These are phyloP conservation scores for Penicillium waksmanii DNA, from an alignment of 495 filamentous ascomycete species.

Conservation along the genomic window DNA sequence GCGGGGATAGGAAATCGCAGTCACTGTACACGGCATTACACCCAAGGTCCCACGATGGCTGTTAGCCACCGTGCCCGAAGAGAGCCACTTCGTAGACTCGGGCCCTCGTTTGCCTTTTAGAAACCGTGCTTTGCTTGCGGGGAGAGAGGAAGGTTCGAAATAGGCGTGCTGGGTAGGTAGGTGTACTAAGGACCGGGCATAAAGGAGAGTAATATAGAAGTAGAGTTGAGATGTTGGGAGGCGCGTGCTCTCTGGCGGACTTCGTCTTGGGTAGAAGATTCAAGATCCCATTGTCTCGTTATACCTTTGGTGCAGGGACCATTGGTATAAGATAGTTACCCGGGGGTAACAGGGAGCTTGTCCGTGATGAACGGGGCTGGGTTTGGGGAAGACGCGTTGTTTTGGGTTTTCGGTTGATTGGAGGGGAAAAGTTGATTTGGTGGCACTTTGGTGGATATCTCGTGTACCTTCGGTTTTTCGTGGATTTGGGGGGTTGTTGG, in stretches of 20 bases:
- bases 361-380: background rate
- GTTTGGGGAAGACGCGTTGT: background rate
- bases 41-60: conserved; percentile 7
- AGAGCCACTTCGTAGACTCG: conserved; percentile 8
- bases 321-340: background rate
- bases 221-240: background rate
- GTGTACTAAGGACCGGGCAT: no score
- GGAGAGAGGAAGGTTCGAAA: background rate
- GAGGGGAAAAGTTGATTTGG: background rate
- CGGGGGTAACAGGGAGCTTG: background rate
- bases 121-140: conserved; percentile 1
- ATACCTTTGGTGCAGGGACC: no score
- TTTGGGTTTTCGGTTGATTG: background rate
- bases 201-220: no score
- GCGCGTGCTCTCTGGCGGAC: background rate
- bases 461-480: conserved; percentile 34
- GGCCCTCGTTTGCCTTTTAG: conserved; percentile 17
- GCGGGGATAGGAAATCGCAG: background rate
- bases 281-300: no score
- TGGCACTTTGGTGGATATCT: background rate
- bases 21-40: conserved; percentile 33
- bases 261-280: no score
- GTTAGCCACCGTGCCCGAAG: background rate
- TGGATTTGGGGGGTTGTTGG: conserved; percentile 14
- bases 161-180: background rate